Evolutionary conservation across 495 filamentous ascomycete genomes (phyloP).

Genomic region (Tuber indicum): DNA sequence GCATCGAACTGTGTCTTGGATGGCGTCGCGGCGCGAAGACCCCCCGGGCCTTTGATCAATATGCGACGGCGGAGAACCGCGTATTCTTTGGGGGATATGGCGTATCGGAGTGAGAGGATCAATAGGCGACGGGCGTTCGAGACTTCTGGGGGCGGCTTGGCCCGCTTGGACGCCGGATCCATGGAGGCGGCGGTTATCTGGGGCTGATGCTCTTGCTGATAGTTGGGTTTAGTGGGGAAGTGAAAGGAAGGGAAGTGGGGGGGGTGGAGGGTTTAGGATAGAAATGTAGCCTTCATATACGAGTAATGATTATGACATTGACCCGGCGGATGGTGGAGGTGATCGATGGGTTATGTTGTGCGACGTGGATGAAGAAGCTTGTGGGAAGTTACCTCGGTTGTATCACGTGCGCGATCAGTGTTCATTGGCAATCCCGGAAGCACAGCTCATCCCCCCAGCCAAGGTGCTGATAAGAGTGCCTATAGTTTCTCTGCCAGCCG

Average conservation of each 20-base stretch:
- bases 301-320: neutral
- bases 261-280: neutral
- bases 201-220: neutral
- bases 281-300: neutral
- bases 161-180: neutral
- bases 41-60: conserved; percentile 29
- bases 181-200: neutral
- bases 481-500: too few species aligned
- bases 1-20: conserved; percentile 35
- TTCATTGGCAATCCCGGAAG: neutral
- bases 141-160: neutral
- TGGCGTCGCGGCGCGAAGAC: conserved; percentile 26
- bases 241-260: neutral
- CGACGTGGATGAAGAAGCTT: neutral
- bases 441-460: too few species aligned
- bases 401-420: neutral
- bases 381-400: neutral
- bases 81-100: conserved; percentile 39
- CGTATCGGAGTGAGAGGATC: conserved; percentile 36
- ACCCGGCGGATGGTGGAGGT: neutral
- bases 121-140: conserved; percentile 32
- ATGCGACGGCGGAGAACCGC: conserved; percentile 27
- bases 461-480: neutral
- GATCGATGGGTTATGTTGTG: neutral
- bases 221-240: neutral